phyloP scores from a whole-genome alignment of 2,329 filamentous ascomycete species.

The Pleurostoma richardsiae region DNA sequence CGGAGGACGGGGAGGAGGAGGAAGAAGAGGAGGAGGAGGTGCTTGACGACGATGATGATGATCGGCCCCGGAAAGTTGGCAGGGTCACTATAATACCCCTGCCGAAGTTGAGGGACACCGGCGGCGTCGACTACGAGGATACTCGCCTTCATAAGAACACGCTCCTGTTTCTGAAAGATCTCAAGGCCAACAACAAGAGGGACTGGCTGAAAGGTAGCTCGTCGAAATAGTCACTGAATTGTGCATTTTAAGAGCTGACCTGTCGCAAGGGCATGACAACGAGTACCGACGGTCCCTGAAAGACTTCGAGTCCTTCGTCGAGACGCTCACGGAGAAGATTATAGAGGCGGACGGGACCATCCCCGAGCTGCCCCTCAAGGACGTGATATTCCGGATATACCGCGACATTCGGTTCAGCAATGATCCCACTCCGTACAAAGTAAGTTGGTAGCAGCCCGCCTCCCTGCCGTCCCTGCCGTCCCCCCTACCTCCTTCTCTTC shows the following conservation, averaged over 20 bases:
- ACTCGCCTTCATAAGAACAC: slow-evolving; percentile 53
- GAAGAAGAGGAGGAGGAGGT: slow-evolving; percentile 13
- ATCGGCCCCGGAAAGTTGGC: slow-evolving; percentile 13
- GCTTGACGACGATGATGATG: slow-evolving; percentile 30
- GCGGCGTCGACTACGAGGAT: slow-evolving; percentile 44
- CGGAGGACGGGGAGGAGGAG: slow-evolving; percentile 23
- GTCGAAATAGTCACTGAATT: background rate
- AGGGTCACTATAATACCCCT: slow-evolving; percentile 33
- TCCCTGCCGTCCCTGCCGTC: no score
- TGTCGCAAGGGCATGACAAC: slow-evolving; percentile 61
- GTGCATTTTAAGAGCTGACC: background rate
- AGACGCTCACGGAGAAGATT: slow-evolving; percentile 65
- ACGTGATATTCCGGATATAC: slow-evolving; percentile 84
- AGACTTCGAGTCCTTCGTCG: slow-evolving; percentile 78
- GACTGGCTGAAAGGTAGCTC: slow-evolving; percentile 52
- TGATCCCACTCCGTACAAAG: slow-evolving; percentile 85
- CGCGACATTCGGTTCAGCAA: slow-evolving; percentile 80
- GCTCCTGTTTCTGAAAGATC: slow-evolving; percentile 49
- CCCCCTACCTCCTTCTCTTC: slow-evolving; percentile 1
- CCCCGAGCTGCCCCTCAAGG: slow-evolving; percentile 80
- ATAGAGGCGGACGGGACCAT: slow-evolving; percentile 72
- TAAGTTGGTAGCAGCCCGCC: slow-evolving; percentile 26
- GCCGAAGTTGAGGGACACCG: slow-evolving; percentile 32
- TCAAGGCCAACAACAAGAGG: slow-evolving; percentile 55
- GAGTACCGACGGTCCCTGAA: slow-evolving; percentile 74